Evolutionary conservation across 1,284 basidiomycete genomes (phyloP).

Genomic region (Cystobasidium slooffiae): DNA sequence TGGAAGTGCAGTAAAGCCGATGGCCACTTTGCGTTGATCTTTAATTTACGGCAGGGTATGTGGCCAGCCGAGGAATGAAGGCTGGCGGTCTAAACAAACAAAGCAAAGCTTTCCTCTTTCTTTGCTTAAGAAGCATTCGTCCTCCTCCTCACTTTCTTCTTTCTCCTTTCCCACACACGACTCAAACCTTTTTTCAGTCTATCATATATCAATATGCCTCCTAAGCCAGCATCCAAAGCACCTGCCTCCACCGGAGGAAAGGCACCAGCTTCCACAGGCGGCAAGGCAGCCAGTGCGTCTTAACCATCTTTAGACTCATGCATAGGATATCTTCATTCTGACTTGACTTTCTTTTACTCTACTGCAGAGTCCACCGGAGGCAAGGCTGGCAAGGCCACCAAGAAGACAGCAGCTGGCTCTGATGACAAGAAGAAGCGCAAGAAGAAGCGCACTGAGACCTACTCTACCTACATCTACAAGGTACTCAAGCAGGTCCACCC

Average conservation of each 20-base stretch:
- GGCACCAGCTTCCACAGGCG: conserved; percentile 44
- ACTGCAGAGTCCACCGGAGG: conserved; percentile 40
- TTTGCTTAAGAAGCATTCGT: conserved; percentile 3
- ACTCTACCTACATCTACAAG: conserved; percentile 56
- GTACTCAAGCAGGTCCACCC: conserved; percentile 66
- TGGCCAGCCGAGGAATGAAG: conserved; percentile 4
- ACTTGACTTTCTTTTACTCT: neutral
- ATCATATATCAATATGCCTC: conserved; percentile 61
- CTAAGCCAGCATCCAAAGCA: conserved; percentile 59
- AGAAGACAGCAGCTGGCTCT: conserved; percentile 57
- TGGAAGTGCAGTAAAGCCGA: neutral
- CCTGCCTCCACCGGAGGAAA: conserved; percentile 53
- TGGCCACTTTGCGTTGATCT: neutral
- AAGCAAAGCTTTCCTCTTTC: neutral
- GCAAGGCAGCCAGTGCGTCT: conserved; percentile 43
- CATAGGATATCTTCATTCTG: neutral
- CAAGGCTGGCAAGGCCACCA: conserved; percentile 45
- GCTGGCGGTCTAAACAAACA: conserved; percentile 13
- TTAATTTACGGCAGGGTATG: conserved; percentile 2
- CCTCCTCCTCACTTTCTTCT: neutral
- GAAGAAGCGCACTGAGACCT: conserved; percentile 68
- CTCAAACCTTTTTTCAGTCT: neutral
- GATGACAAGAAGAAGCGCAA: conserved; percentile 67
- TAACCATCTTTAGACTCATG: neutral
- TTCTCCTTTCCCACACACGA: conserved; percentile 10